Evolutionary conservation across 192 early-diverging fungal species (phyloP), one percentile per base, ranked within the genome.

Genomic region (Martensiomyces pterosporus): DNA sequence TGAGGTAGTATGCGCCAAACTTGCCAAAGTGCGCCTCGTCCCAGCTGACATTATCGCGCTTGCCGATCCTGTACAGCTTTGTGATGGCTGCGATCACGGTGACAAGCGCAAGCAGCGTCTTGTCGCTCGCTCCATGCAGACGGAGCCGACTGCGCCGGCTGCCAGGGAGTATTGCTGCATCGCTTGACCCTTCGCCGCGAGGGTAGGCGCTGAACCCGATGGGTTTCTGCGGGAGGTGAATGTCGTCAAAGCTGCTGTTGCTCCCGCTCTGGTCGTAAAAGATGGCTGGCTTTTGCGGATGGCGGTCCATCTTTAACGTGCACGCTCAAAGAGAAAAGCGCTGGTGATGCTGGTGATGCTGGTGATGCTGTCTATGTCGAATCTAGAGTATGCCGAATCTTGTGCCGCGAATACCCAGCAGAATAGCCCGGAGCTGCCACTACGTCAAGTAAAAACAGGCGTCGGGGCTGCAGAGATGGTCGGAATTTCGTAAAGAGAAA

Each of bases 1-100:
- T 91, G 34, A 98, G 52, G 68, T 98, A 98, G 64, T 90, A 78
- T 13, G 88, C 88, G 17, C 85, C 93, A 65, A 98, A 98, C 80
- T 96, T 79, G 43, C 49, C 57, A 55, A 70, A 73, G 49, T 70
- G 61, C 64, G 82, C 81, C 67, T 89, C 87, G 63, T 89, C 87
- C 87, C 87, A 89, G 16, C 81, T 77, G n/a, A 85, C 82, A 51
- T 43, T 52, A 49, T 49, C 49, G 39, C 61, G 47, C 18, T 55
- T 47, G 9, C 67, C 67, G 45, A 70, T 70, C 29, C 64, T 44
- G 44, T 76, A 61, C 33, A 69, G 52, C 50, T 64, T 58, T 14
- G 62, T 67, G 9, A 55, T 29, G 9, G 40, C 45, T 18, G 60
- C 65, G 9, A 76, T 27, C 17, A 65, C 57, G 27, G 67, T 76